Evolutionary conservation across 495 filamentous ascomycete species (phyloP).

Genomic region (Xylaria cubensis): DNA sequence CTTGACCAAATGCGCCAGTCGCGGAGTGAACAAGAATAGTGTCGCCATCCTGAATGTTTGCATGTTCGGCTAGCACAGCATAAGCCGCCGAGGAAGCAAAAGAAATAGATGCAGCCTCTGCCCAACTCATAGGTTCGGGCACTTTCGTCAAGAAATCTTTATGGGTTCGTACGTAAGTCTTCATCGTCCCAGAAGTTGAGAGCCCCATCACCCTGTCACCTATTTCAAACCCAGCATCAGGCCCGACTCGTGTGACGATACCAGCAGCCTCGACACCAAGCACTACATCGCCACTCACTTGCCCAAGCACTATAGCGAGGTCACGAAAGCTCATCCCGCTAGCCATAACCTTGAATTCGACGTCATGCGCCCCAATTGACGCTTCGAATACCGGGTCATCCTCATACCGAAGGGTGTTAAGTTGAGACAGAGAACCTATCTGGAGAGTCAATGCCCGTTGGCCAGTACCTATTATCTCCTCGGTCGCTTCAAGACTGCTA

Average conservation of each 20-base stretch:
- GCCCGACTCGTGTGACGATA: slow-evolving; percentile 26
- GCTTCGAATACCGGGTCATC: slow-evolving; percentile 26
- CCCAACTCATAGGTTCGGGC: slow-evolving; percentile 46
- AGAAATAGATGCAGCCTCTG: slow-evolving; percentile 51
- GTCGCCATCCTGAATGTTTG: slow-evolving; percentile 20
- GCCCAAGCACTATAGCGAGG: slow-evolving; percentile 10
- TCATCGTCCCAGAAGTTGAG: slow-evolving; percentile 42
- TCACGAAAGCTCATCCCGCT: slow-evolving; percentile 16
- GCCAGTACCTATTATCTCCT: slow-evolving; percentile 3
- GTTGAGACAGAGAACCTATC: slow-evolving; percentile 35
- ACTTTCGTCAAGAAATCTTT: slow-evolving; percentile 34
- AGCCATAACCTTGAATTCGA: slow-evolving; percentile 25
- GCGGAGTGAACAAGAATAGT: slow-evolving; percentile 25
- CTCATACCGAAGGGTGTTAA: slow-evolving; percentile 36
- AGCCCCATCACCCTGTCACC: slow-evolving; percentile 19
- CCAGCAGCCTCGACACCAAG: slow-evolving; percentile 31
- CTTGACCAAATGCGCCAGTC: slow-evolving; percentile 20
- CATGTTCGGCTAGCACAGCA: slow-evolving; percentile 43
- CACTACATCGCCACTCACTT: slow-evolving; percentile 5
- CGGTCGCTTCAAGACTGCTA: background rate
- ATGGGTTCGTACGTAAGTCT: slow-evolving; percentile 29
- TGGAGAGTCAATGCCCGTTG: background rate
- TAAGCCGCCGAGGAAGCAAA: slow-evolving; percentile 55
- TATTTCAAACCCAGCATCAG: slow-evolving; percentile 6
- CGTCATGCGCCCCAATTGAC: slow-evolving; percentile 18